Percentiles rank a stretch among this genome's conserved stretches.
Evolutionary conservation across 2,329 filamentous ascomycete species (phyloP).

Genomic region (Kalmusia sp.): DNA sequence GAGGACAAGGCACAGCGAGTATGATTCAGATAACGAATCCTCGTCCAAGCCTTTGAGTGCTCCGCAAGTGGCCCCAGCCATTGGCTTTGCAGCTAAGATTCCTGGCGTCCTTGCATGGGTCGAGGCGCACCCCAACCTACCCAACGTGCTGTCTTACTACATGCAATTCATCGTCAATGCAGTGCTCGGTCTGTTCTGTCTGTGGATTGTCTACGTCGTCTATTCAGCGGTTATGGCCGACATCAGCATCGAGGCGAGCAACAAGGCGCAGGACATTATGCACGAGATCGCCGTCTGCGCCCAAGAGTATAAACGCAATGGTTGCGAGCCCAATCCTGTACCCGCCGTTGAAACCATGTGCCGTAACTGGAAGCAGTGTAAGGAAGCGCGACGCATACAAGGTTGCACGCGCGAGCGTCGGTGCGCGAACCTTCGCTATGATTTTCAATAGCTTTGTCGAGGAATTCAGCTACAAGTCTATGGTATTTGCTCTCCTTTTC

Average conservation of each 20-base stretch:
- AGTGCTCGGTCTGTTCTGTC: conserved; percentile 62
- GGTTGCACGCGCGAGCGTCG: conserved; percentile 80
- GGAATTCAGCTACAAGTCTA: conserved; percentile 84
- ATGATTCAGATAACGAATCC: conserved; percentile 34
- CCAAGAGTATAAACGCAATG: conserved; percentile 76
- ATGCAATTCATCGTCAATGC: conserved; percentile 72
- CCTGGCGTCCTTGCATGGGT: conserved; percentile 66
- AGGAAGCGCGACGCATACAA: conserved; percentile 81
- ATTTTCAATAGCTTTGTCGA: conserved; percentile 96
- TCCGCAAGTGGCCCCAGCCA: conserved; percentile 11
- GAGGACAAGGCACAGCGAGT: conserved; percentile 23
- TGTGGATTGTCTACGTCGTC: conserved; percentile 74
- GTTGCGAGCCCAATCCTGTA: conserved; percentile 71
- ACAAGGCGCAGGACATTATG: conserved; percentile 72
- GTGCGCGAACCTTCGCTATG: conserved; percentile 85
- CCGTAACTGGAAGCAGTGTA: conserved; percentile 83
- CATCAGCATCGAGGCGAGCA: conserved; percentile 73
- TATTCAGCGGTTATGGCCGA: conserved; percentile 76
- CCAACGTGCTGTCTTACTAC: conserved; percentile 71
- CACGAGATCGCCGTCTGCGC: conserved; percentile 77
- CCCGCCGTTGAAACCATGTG: conserved; percentile 79
- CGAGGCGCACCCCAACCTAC: conserved; percentile 69
- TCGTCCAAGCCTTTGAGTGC: conserved; percentile 4
- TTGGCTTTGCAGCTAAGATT: conserved; percentile 37
- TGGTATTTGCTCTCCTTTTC: conserved; percentile 55